Conservation (phyloP, 2,329 filamentous ascomycete species). For the Sphaerostilbella broomeana region DNA sequence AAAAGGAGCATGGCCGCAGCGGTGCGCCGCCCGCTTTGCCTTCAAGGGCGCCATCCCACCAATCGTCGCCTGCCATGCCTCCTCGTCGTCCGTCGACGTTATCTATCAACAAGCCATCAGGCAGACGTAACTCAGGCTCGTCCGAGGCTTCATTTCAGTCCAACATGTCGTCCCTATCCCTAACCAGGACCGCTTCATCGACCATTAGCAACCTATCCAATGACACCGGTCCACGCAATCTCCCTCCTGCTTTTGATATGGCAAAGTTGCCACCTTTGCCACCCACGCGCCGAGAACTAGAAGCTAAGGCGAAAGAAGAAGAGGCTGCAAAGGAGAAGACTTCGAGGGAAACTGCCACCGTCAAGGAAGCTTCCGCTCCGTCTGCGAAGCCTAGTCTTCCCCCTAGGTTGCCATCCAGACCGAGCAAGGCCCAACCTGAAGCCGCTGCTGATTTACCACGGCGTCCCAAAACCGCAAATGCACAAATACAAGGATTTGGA, state of each 20-base stretch:
- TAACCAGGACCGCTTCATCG: constrained; percentile 40
- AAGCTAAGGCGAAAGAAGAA: constrained; percentile 28
- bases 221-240: constrained; percentile 38
- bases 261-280: constrained; percentile 53
- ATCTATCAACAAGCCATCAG: constrained; percentile 27
- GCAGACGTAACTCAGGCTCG: constrained; percentile 49
- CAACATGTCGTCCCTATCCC: constrained; percentile 45
- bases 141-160: constrained; percentile 52
- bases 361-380: constrained; percentile 2
- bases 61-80: constrained; percentile 42
- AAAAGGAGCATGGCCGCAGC: constrained; percentile 16
- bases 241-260: constrained; percentile 51
- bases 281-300: constrained; percentile 47
- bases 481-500: constrained; percentile 20
- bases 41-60: constrained; percentile 22
- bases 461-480: constrained; percentile 7
- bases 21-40: constrained; percentile 31
- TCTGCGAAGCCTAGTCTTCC: constrained; percentile 37
- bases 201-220: constrained; percentile 42
- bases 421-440: constrained; percentile 27
- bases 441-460: constrained; percentile 5
- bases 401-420: constrained; percentile 46
- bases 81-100: constrained; percentile 43
- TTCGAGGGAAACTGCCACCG: constrained; percentile 8
- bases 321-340: constrained; percentile 10